Conservation (phyloP, 2,329 filamentous ascomycete genomes). For the Xylaria polymorpha region DNA sequence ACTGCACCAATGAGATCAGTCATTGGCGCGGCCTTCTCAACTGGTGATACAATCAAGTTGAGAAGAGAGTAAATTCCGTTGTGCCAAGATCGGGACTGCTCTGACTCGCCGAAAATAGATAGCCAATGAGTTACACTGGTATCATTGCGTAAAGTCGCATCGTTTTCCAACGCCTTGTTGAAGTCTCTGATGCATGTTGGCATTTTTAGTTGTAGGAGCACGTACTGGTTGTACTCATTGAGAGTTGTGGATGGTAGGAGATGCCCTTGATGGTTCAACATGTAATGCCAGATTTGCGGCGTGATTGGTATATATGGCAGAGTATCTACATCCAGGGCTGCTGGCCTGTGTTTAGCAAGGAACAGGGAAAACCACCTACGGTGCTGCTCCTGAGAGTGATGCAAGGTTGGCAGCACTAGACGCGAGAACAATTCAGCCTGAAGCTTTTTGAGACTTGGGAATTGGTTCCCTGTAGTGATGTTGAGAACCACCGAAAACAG, state of each 20-base stretch:
- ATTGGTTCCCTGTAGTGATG: not conserved
- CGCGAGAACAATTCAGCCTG: slow-evolving; percentile 29
- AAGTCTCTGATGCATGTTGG: slow-evolving; percentile 17
- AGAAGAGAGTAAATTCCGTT: slow-evolving; percentile 6
- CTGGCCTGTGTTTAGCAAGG: slow-evolving; percentile 29
- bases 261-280: slow-evolving; percentile 19
- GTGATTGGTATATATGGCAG: slow-evolving; percentile 32
- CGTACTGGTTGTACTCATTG: slow-evolving; percentile 27
- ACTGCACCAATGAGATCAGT: slow-evolving; percentile 14
- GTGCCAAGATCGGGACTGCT: not conserved
- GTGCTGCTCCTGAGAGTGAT: slow-evolving; percentile 32
- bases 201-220: slow-evolving; percentile 10
- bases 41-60: slow-evolving; percentile 11
- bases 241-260: slow-evolving; percentile 21
- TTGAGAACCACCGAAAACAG: slow-evolving; percentile 26
- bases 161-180: slow-evolving; percentile 11
- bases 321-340: slow-evolving; percentile 1
- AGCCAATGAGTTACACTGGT: slow-evolving; percentile 30
- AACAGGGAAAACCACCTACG: slow-evolving; percentile 32
- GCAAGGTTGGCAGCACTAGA: slow-evolving; percentile 30
- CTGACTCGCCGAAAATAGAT: slow-evolving; percentile 18
- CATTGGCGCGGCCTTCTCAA: slow-evolving; percentile 14
- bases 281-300: slow-evolving; percentile 20
- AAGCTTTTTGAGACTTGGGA: slow-evolving; percentile 19
- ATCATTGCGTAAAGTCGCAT: slow-evolving; percentile 30